These are phyloP conservation scores for Metschnikowia continentalis DNA, from an alignment of 805 yeast genomes.

Conservation along the genomic window DNA sequence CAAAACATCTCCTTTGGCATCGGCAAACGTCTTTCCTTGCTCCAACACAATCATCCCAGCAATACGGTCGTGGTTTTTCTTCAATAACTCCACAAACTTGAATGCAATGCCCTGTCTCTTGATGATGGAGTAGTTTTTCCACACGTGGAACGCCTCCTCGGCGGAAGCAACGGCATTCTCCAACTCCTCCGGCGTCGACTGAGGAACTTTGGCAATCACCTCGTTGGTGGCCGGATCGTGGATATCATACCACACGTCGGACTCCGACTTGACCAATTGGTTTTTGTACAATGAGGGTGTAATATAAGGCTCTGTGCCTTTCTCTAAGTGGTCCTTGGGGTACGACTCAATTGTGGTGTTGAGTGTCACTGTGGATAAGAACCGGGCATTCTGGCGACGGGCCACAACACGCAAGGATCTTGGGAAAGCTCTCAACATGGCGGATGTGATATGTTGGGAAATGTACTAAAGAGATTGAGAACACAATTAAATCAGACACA, in stretches of 20 bases:
- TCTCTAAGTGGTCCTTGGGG: slow-evolving; percentile 39
- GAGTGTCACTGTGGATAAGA: slow-evolving; percentile 14
- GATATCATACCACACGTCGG: slow-evolving; percentile 58
- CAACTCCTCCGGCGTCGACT: slow-evolving; percentile 62
- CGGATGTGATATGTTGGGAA: not conserved
- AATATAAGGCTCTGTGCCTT: slow-evolving; percentile 40
- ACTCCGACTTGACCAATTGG: slow-evolving; percentile 45
- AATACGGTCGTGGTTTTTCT: slow-evolving; percentile 62
- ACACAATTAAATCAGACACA: not conserved
- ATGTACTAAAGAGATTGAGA: not conserved
- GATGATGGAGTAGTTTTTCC: slow-evolving; percentile 54
- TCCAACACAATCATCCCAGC: slow-evolving; percentile 52
- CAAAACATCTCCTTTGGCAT: slow-evolving; percentile 69
- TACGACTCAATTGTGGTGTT: slow-evolving; percentile 31
- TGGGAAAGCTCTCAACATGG: slow-evolving; percentile 12
- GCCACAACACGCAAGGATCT: slow-evolving; percentile 7
- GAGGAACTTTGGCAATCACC: slow-evolving; percentile 67
- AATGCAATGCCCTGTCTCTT: slow-evolving; percentile 70
- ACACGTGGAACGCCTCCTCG: slow-evolving; percentile 53
- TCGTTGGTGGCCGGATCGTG: slow-evolving; percentile 73
- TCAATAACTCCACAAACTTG: slow-evolving; percentile 60
- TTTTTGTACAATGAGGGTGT: slow-evolving; percentile 53
- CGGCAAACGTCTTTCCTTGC: slow-evolving; percentile 68
- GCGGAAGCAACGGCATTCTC: slow-evolving; percentile 64
- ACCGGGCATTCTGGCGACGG: slow-evolving; percentile 5